A percentile compares a stretch with the other conserved stretches of the same genome.
phyloP scores from a whole-genome alignment of 768 basidiomycete species.

The Suillus americanus region DNA sequence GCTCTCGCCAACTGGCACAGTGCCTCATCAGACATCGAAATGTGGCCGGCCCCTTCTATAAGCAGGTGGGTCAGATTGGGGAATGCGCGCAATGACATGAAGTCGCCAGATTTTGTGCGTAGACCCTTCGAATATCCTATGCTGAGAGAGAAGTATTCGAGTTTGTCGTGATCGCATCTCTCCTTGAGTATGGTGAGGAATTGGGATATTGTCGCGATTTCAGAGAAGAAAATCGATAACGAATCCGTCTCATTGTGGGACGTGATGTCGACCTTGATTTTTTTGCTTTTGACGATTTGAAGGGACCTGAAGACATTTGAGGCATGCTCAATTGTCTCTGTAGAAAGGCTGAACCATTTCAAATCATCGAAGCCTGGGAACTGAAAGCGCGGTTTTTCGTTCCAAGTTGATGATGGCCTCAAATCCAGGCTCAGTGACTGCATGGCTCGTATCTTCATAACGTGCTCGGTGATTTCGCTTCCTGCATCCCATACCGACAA shows the following conservation, averaged over 20 bases:
- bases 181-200: not conserved
- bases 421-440: not conserved
- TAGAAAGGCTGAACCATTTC: not conserved
- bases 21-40: slow-evolving; percentile 16
- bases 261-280: not conserved
- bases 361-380: not conserved
- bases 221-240: too few species aligned
- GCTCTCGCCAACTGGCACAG: slow-evolving; percentile 17
- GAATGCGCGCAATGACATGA: not conserved
- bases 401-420: not conserved
- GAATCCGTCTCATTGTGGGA: not conserved
- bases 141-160: not conserved
- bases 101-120: not conserved
- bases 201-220: not conserved
- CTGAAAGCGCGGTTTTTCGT: too few species aligned
- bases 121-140: not conserved
- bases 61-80: not conserved
- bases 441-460: not conserved
- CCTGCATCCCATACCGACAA: not conserved
- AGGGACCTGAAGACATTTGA: not conserved
- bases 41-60: slow-evolving; percentile 12
- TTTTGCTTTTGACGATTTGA: not conserved
- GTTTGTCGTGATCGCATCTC: not conserved
- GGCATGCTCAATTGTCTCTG: too few species aligned
- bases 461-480: not conserved